These are phyloP conservation scores for Suhomyces taliae DNA, from an alignment of 1,139 yeast species.

Conservation along the genomic window DNA sequence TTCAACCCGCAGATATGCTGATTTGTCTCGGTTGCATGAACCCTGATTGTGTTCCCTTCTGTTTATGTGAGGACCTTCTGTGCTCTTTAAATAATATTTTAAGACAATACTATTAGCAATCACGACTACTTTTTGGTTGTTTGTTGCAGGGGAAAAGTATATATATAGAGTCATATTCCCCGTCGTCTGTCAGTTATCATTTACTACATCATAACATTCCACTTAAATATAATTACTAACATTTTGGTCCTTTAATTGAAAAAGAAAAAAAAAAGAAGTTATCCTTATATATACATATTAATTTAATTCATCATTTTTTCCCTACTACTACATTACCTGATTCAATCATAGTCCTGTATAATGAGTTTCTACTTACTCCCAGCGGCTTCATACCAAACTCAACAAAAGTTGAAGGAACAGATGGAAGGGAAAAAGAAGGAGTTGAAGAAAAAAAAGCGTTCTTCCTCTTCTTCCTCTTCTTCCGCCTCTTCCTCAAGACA, in stretches of 20 bases:
- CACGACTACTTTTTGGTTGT: not conserved
- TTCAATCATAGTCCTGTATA: not conserved
- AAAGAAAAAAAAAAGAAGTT: too few species aligned
- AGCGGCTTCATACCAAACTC: conserved; percentile 20
- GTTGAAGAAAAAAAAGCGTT: conserved; percentile 3
- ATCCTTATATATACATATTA: too few species aligned
- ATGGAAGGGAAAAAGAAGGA: conserved; percentile 14
- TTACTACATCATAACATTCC: not conserved
- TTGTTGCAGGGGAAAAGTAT: not conserved
- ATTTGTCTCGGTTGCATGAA: conserved; percentile 1
- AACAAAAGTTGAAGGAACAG: conserved; percentile 19
- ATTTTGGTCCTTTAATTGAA: not conserved
- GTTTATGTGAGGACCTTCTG: conserved; percentile 4
- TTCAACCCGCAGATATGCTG: not conserved
- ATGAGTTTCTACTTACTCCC: conserved; percentile 20
- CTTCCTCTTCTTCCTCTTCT: conserved; percentile 6
- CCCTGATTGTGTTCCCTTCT: conserved; percentile 1
- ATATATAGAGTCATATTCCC: not conserved
- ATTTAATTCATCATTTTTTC: too few species aligned
- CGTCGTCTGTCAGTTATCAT: not conserved
- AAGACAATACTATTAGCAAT: not conserved
- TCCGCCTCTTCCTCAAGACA: conserved; percentile 4
- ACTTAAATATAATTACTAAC: not conserved
- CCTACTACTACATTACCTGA: not conserved
- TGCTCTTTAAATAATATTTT: conserved; percentile 1